Conservation (phyloP, 2,329 filamentous ascomycete genomes). For the Microdochium paspali region DNA sequence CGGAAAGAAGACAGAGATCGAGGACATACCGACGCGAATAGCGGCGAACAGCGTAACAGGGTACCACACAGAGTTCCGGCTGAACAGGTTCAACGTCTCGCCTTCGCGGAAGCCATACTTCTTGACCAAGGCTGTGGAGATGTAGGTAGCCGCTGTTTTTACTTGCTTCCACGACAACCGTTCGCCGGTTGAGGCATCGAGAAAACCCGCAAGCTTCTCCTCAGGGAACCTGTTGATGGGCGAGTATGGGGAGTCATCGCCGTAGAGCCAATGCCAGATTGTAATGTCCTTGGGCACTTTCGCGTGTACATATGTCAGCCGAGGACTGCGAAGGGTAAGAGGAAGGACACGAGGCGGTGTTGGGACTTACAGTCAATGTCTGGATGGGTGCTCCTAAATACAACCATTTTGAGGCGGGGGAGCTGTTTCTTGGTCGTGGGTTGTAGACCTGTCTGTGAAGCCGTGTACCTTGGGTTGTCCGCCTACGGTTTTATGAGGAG, state of each 20-base stretch:
- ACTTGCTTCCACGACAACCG: conserved; percentile 48
- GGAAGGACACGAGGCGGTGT: neutral
- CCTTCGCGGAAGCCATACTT: conserved; percentile 42
- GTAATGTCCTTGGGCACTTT: conserved; percentile 10
- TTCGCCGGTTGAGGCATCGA: conserved; percentile 48
- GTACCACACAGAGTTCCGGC: conserved; percentile 58
- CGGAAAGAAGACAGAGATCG: neutral
- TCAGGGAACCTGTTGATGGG: conserved; percentile 11
- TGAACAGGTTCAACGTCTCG: conserved; percentile 52
- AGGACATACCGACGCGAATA: conserved; percentile 27
- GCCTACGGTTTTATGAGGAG: too few species aligned
- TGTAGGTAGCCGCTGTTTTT: conserved; percentile 43
- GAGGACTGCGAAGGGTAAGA: neutral
- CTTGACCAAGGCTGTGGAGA: conserved; percentile 50
- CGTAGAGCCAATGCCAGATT: conserved; percentile 15
- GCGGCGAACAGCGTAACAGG: conserved; percentile 48
- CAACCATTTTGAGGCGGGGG: conserved; percentile 1
- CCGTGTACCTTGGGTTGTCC: too few species aligned
- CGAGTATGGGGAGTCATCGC: conserved; percentile 8
- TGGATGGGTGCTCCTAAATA: conserved; percentile 12
- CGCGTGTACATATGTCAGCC: neutral
- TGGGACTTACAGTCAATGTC: conserved; percentile 10
- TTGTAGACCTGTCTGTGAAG: too few species aligned
- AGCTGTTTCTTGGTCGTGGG: too few species aligned
- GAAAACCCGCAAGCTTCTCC: conserved; percentile 11